Percentiles rank a stretch among this genome's conserved stretches.
phyloP scores from a whole-genome alignment of 2,329 filamentous ascomycete genomes.

The Trichoderma oligosporum region DNA sequence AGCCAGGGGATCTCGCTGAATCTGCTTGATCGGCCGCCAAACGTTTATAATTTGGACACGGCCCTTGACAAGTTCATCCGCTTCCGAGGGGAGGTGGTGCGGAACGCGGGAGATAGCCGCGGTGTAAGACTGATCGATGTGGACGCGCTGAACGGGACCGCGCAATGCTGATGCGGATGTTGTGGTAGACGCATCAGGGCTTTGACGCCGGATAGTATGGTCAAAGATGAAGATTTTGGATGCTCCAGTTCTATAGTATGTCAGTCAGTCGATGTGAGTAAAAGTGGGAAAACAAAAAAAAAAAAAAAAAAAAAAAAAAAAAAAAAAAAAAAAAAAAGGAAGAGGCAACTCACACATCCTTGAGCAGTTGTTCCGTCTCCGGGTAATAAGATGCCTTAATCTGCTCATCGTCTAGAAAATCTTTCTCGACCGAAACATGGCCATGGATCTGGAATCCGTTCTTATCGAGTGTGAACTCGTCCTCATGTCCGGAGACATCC shows the following conservation, averaged over 20 bases:
- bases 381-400: slow-evolving; percentile 68
- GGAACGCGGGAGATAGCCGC: slow-evolving; percentile 42
- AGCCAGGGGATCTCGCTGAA: slow-evolving; percentile 52
- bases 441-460: slow-evolving; percentile 37
- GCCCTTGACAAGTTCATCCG: slow-evolving; percentile 40
- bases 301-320: neutral
- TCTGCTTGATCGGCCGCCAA: slow-evolving; percentile 49
- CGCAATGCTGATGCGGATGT: slow-evolving; percentile 40
- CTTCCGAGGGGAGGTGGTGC: slow-evolving; percentile 41
- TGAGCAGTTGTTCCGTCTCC: slow-evolving; percentile 65
- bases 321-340: too few species aligned
- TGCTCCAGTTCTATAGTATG: slow-evolving; percentile 49
- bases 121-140: slow-evolving; percentile 55
- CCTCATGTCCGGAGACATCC: slow-evolving; percentile 37
- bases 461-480: slow-evolving; percentile 36
- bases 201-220: slow-evolving; percentile 50
- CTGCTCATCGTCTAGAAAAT: slow-evolving; percentile 51
- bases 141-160: slow-evolving; percentile 42
- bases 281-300: too few species aligned
- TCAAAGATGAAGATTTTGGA: slow-evolving; percentile 57
- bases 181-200: slow-evolving; percentile 2
- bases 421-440: slow-evolving; percentile 33
- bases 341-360: slow-evolving; percentile 47
- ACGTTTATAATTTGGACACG: slow-evolving; percentile 53
- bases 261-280: neutral